Conservation (phyloP, 179 eudicot genomes). For the Amaranthus tricolor region DNA sequence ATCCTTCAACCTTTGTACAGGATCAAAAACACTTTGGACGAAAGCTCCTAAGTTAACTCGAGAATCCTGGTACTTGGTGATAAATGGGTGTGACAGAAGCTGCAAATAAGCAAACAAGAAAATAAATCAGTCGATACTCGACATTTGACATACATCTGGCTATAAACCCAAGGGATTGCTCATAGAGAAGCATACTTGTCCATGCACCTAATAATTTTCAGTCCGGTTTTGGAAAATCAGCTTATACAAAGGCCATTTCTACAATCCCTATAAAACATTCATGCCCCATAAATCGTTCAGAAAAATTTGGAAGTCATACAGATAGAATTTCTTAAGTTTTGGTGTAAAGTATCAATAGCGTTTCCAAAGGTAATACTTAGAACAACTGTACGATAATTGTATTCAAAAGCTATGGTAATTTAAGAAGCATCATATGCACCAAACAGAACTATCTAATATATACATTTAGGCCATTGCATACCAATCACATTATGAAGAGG, state of each 20-base stretch:
- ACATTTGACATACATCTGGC: not conserved
- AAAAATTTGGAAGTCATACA: not conserved
- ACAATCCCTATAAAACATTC: not conserved
- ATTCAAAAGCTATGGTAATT: not conserved
- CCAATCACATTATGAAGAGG: not conserved
- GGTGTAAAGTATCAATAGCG: no score
- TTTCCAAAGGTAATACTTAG: not conserved
- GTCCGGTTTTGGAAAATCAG: no score
- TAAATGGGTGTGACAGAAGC: constrained; percentile 91
- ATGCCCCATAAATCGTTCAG: not conserved
- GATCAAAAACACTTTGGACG: constrained; percentile 75
- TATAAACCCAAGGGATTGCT: not conserved
- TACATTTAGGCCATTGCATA: no score
- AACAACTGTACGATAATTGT: not conserved
- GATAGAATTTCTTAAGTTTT: not conserved
- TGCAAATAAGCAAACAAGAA: constrained; percentile 29
- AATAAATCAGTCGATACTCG: constrained; percentile 5
- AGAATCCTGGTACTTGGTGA: constrained; percentile 60
- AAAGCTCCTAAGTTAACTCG: constrained; percentile 69
- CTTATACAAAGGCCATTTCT: not conserved
- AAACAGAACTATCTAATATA: not conserved
- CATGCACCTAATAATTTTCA: no score
- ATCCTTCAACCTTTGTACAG: constrained; percentile 84
- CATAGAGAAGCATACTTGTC: not conserved
- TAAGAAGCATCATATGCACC: not conserved